phyloP scores from a whole-genome alignment of 2,329 filamentous ascomycete genomes.

The Periconia macrospinosa region DNA sequence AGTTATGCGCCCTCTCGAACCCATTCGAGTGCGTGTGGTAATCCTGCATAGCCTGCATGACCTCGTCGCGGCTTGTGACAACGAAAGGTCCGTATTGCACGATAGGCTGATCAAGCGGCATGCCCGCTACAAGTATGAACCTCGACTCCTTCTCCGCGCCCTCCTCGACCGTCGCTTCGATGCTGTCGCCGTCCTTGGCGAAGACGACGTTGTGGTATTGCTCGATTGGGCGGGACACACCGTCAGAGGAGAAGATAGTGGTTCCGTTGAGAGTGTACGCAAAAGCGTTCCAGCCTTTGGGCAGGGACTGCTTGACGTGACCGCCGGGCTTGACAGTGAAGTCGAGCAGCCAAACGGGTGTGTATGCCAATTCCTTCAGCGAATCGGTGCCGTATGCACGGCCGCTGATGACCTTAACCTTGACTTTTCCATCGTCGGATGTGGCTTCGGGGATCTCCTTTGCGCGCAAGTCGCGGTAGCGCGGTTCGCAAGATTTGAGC shows the following conservation, averaged over 20 bases:
- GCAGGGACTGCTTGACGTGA: conserved; percentile 72
- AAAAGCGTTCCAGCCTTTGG: conserved; percentile 85
- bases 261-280: conserved; percentile 80
- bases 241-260: conserved; percentile 55
- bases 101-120: conserved; percentile 53
- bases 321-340: conserved; percentile 79
- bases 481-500: conserved; percentile 85
- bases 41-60: conserved; percentile 42
- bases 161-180: conserved; percentile 70
- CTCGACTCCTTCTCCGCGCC: conserved; percentile 61
- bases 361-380: conserved; percentile 89
- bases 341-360: conserved; percentile 94
- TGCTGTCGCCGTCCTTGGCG: conserved; percentile 73
- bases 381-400: conserved; percentile 82
- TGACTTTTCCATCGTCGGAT: conserved; percentile 71
- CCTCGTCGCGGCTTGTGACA: conserved; percentile 38
- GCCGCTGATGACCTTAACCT: conserved; percentile 88
- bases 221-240: conserved; percentile 52
- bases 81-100: conserved; percentile 46
- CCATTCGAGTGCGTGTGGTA: conserved; percentile 41
- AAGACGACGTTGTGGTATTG: conserved; percentile 91
- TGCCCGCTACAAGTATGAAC: conserved; percentile 74
- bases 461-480: conserved; percentile 83
- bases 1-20: conserved; percentile 68
- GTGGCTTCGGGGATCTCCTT: conserved; percentile 77